Evolutionary conservation across 1,284 basidiomycete species (phyloP), one percentile per base, ranked within the genome.

Genomic region (Vanrija sp.): DNA sequence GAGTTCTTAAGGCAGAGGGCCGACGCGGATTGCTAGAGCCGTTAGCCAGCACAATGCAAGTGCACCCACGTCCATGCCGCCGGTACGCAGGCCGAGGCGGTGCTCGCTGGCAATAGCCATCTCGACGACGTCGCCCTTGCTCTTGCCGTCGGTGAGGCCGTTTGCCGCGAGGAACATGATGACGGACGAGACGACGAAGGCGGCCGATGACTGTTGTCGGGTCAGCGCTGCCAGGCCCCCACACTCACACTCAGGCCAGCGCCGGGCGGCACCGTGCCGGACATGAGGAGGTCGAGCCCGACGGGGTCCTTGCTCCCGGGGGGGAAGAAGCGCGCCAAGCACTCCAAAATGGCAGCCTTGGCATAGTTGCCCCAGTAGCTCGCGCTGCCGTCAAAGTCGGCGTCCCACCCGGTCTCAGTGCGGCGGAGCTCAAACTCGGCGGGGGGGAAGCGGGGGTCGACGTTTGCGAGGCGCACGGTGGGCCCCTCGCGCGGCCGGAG

Each of bases 111-210:
- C 82, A 73, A 93, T 84, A 0, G 88, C 81, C 74, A 93, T 84
- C 58, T 82, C 77, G 8, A 91, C 75, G 1, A 93, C 79, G 37
- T 84, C 79, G 18, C 85, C 85, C 68, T 91, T 87, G 41, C 78
- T 83, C 22, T 87, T 65, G 52, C 75, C 78, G 22, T 73, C 67
- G 9, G 85, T 81, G 64, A 86, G 84, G 51, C 82, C 81, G 61
- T 91, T 89, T 42, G 85, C 83, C 9, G 83, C 83, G 27, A 92
- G 77, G 66, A 90, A 88, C 1, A 85, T 82, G 36, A 93, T 78
- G 0, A 88, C 88, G 27, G 86, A 87, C 0, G 86, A 85, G 15
- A 91, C 88, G 31, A 89, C 87, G 82, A 92, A 86, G 0, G 89
- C 89, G 0, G 88, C 87, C 6, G 73, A 75, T 44, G 63, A 66